Conservation (phyloP, 805 yeast genomes). For the Yarrowia yakushimensis region DNA sequence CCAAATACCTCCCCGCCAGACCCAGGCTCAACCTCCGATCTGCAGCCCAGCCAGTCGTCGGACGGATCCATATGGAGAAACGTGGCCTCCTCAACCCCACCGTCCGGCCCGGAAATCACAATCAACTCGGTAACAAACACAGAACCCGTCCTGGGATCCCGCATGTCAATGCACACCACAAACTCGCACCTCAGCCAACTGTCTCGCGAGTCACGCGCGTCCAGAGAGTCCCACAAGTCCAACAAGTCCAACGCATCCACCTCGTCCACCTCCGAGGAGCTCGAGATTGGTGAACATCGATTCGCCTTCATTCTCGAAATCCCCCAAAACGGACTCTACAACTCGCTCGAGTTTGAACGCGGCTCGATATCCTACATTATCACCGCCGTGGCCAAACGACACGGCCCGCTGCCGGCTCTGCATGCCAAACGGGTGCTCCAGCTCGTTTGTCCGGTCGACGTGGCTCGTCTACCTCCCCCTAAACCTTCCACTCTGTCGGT, state of each 20-base stretch:
- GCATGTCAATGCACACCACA: no score
- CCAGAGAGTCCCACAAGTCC: no score
- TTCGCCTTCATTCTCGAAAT: slow-evolving; percentile 81
- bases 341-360: slow-evolving; percentile 76
- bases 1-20: no score
- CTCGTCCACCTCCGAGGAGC: background rate
- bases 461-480: slow-evolving; percentile 60
- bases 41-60: no score
- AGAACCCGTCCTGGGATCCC: background rate
- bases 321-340: slow-evolving; percentile 69
- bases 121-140: background rate
- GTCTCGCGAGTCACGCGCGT: background rate
- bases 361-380: slow-evolving; percentile 74
- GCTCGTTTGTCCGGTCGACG: slow-evolving; percentile 71
- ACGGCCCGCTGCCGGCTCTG: slow-evolving; percentile 30
- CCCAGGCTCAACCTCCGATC: no score
- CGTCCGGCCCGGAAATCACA: background rate
- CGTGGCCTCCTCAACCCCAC: background rate
- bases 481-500: slow-evolving; percentile 63
- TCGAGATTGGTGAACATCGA: slow-evolving; percentile 64
- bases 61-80: background rate
- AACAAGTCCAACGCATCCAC: background rate
- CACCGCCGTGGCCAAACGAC: slow-evolving; percentile 42
- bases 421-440: slow-evolving; percentile 56
- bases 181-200: no score